A percentile compares a stretch with the other conserved stretches of the same genome.
Evolutionary conservation across 2,329 filamentous ascomycete genomes (phyloP).

Genomic region (Colletotrichum trifolii): DNA sequence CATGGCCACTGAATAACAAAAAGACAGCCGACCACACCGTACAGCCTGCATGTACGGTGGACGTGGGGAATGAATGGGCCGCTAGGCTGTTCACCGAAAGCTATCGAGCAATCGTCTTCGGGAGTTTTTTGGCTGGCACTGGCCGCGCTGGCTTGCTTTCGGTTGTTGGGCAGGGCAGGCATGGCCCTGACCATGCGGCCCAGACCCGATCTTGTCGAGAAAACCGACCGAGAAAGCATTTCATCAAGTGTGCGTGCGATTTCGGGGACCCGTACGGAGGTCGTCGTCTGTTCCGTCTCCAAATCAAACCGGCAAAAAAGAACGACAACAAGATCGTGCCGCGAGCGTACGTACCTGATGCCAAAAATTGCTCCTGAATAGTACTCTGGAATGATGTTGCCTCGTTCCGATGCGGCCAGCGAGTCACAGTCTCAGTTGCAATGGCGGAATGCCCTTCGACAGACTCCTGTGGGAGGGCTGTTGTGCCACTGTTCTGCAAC

Average conservation of each 20-base stretch:
- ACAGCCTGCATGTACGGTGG: conserved; percentile 19
- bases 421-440: background rate
- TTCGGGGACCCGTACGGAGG: background rate
- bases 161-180: conserved; percentile 22
- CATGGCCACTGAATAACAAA: conserved; percentile 17
- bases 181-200: conserved; percentile 35
- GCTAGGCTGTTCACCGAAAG: conserved; percentile 31
- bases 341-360: conserved; percentile 4
- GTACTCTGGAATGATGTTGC: background rate
- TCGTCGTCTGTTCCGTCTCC: background rate
- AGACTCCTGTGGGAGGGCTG: background rate
- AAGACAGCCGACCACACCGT: conserved; percentile 15
- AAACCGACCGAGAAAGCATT: conserved; percentile 31
- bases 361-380: background rate
- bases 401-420: background rate
- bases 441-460: background rate
- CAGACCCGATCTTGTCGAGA: conserved; percentile 32
- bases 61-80: conserved; percentile 14
- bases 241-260: conserved; percentile 20
- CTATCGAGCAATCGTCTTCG: conserved; percentile 35
- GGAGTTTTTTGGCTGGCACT: conserved; percentile 33
- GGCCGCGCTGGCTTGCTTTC: conserved; percentile 23
- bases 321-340: background rate
- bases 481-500: conserved; percentile 27
- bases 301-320: background rate